Conservation (phyloP, 2,329 filamentous ascomycete genomes). For the Exophiala bonariae region DNA sequence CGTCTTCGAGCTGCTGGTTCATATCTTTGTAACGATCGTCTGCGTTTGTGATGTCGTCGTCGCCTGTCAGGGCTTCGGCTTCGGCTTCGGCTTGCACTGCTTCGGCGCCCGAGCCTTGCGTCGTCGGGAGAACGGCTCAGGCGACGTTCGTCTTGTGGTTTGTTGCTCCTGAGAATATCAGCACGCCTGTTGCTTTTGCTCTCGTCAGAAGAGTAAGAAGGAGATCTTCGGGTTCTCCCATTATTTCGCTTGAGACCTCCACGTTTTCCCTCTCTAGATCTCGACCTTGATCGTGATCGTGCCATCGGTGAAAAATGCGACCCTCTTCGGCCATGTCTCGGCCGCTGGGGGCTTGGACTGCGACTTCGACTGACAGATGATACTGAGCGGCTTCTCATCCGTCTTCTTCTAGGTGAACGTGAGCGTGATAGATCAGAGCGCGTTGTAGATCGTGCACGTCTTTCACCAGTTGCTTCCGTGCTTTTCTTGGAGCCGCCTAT, state of each 20-base stretch:
- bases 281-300: constrained; percentile 38
- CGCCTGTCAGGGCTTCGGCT: constrained; percentile 29
- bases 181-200: constrained; percentile 44
- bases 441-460: constrained; percentile 47
- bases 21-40: constrained; percentile 47
- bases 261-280: constrained; percentile 36
- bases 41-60: constrained; percentile 40
- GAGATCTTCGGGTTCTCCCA: constrained; percentile 44
- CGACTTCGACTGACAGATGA: constrained; percentile 39
- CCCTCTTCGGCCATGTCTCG: constrained; percentile 32
- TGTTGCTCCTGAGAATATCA: constrained; percentile 51
- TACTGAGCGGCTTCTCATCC: constrained; percentile 39
- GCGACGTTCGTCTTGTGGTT: constrained; percentile 42
- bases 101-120: constrained; percentile 33
- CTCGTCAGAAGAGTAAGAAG: constrained; percentile 43
- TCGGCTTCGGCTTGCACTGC: constrained; percentile 32
- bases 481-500: constrained; percentile 38
- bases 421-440: constrained; percentile 54
- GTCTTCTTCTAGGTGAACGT: constrained; percentile 54
- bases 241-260: constrained; percentile 27
- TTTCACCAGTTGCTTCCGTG: constrained; percentile 40
- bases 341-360: constrained; percentile 36
- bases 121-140: constrained; percentile 41
- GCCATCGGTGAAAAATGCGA: constrained; percentile 38
- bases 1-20: constrained; percentile 41